Base-by-base conservation (phyloP, 176 grass and related monocot genomes). In the Phyllostachys edulis region DNA sequence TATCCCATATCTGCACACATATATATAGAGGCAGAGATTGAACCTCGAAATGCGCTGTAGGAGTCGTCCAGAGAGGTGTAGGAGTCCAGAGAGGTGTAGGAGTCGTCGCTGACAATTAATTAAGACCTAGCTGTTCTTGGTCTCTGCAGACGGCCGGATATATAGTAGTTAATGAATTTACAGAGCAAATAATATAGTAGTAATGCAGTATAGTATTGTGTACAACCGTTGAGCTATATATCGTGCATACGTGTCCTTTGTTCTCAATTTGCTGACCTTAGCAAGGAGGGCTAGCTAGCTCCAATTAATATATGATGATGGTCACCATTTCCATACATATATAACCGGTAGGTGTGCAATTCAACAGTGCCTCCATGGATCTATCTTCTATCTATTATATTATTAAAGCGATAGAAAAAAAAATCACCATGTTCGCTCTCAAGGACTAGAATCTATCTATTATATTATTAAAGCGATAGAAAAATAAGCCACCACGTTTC, bases 101-200 rank as follows among this genome's bases (percentile, higher is more conserved):
- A 68, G 36, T 41, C 18, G 37, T n/a, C 66, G 38, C 20, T 23
- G 39, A 69, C 29, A 29, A 29, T 29, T 66, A 65, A 75, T 3
- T 84, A 67, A 84, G 82, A 84, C 82, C 60, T 66, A 73, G n/a
- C 26, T 41, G 1, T 13, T 67, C 46, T 12, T 67, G 42, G 54
- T 75, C 44, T 75, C 44, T 75, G 82, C 29, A 29, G 29, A 64
- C 59, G 71, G 60, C 82, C 4, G 45, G 81, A 74, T 83, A 74
- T 66, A 83, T 83, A 18, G 16, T 52, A 52, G 16, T 18, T 52
- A 52, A 52, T 18, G 18, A 18, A 52, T 18, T 52, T 1, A 18
- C 50, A 0, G 15, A 41, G 18, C 18, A 13, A 40, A 10, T 10
- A 9, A 40, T 39, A 67, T 38, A 17, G 6, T 16, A 20, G 29